Evolutionary conservation across 2,329 filamentous ascomycete genomes (phyloP), one percentile per base, ranked within the genome.

Genomic region (Proliferodiscus dingleyae): DNA sequence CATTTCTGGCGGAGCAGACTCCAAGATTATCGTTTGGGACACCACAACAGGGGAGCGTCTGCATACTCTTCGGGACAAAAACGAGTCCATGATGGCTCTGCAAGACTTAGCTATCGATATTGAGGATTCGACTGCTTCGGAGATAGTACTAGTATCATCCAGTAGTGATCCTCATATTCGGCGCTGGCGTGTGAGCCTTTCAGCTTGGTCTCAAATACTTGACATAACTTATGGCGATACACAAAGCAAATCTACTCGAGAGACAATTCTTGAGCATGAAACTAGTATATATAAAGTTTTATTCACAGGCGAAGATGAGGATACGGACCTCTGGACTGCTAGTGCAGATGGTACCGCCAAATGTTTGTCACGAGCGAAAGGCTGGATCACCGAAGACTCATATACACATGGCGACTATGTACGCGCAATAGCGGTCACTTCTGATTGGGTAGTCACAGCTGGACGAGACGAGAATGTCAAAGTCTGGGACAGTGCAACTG

Each of bases 381-480:
- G 73, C 15, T 96, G 89, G 74, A 77, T 76, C 37, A 68, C 78
- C 3, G 88, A 91, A 48, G 84, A 90, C 44, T 76, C 70, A 1
- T 78, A 95, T 49, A 68, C 74, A 44, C 93, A 98, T 63, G 88
- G 89, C 2, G 89, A 94, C 64, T 96, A 95, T 63, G 90, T 97
- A 23, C 81, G 89, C 48, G 87, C 89, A 46, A 78, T 97, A 18
- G 80, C 82, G 7, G 75, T 91, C 32, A 81, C 80, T 1, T 84
- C 85, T 3, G 77, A 82, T 16, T 91, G 87, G 82, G 80, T 93
- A 10, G 68, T 95, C 33, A 96, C 93, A 1, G 90, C 86, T 2
- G 95, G 93, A 46, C 76, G 93, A 55, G 89, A 96, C 60, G 93
- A 98, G 67, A 81, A 95, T 58, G 75, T 98, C 47, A 86, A 94